Percentiles rank a stretch among this genome's conserved stretches.
Conservation (phyloP, 768 basidiomycete species). For the Chalciporus sphaerocephalus region DNA sequence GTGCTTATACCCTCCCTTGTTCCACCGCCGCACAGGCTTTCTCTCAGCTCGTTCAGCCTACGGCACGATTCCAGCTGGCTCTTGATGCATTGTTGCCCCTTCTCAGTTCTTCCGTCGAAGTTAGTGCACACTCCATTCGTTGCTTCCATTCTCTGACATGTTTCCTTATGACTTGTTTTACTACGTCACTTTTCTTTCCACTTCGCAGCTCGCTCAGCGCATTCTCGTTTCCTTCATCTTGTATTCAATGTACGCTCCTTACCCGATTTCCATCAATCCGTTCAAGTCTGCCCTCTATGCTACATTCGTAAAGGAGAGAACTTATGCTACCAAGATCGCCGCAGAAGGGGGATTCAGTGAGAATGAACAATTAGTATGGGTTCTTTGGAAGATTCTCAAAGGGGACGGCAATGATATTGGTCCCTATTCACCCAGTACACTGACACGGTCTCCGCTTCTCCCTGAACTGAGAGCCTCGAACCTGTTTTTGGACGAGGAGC, state of each 20-base stretch:
- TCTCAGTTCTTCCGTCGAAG: conserved; percentile 56
- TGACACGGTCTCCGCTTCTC: conserved; percentile 71
- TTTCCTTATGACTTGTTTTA: conserved; percentile 15
- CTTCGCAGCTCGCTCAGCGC: conserved; percentile 57
- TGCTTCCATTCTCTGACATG: conserved; percentile 10
- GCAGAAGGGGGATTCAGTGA: conserved; percentile 45
- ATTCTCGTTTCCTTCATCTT: conserved; percentile 78
- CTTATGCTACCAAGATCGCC: conserved; percentile 52
- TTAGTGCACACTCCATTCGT: conserved; percentile 31
- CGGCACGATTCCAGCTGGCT: conserved; percentile 77
- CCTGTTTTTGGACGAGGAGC: conserved; percentile 62
- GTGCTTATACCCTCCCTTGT: conserved; percentile 67
- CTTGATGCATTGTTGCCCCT: conserved; percentile 76
- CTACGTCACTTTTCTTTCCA: conserved; percentile 7
- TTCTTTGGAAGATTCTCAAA: conserved; percentile 80
- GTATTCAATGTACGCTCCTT: conserved; percentile 74
- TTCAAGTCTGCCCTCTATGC: conserved; percentile 71
- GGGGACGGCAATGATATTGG: conserved; percentile 83
- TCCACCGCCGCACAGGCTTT: conserved; percentile 75
- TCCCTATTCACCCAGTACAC: conserved; percentile 71
- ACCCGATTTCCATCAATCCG: conserved; percentile 76
- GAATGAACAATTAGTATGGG: conserved; percentile 81
- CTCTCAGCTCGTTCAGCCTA: conserved; percentile 68
- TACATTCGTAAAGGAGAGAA: conserved; percentile 65
- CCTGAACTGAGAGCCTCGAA: conserved; percentile 71